A percentile compares a stretch with the other conserved stretches of the same genome.
phyloP scores from a whole-genome alignment of 768 basidiomycete genomes.

The Trametes punicea region DNA sequence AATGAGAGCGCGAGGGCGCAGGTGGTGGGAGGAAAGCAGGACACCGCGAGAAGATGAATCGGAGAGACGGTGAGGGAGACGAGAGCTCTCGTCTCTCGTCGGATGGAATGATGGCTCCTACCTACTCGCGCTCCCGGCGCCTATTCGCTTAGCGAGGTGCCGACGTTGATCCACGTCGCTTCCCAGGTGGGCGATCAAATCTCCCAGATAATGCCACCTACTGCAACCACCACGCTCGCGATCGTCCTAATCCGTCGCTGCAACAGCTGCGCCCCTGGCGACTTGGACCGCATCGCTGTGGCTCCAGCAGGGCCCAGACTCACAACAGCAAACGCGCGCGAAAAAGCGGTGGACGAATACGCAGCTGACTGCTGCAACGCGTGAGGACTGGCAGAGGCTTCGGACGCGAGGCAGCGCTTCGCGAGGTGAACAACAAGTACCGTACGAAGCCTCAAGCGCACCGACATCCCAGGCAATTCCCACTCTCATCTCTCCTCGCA shows the following conservation, averaged over 20 bases:
- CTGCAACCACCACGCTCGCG: not conserved
- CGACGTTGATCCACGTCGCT: slow-evolving; percentile 4
- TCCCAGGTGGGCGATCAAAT: not conserved
- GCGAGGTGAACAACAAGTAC: not conserved
- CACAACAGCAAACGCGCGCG: no score
- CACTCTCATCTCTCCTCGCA: not conserved
- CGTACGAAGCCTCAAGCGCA: not conserved
- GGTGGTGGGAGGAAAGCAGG: slow-evolving; percentile 16
- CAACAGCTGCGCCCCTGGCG: not conserved
- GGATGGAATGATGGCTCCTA: no score
- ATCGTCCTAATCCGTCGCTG: not conserved
- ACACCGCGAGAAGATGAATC: not conserved
- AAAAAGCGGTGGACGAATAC: no score
- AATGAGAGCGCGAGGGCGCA: not conserved
- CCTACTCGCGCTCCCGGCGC: not conserved
- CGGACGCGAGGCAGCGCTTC: not conserved
- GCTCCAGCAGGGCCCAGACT: no score
- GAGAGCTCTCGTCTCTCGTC: not conserved
- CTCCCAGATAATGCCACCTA: slow-evolving; percentile 1
- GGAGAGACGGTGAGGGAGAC: not conserved
- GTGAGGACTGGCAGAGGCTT: no score
- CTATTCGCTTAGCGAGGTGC: no score
- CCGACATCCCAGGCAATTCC: not conserved
- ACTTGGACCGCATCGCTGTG: not conserved
- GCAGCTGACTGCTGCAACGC: no score